phyloP scores from a whole-genome alignment of 2,329 filamentous ascomycete species.

The Talaromyces sp. region DNA sequence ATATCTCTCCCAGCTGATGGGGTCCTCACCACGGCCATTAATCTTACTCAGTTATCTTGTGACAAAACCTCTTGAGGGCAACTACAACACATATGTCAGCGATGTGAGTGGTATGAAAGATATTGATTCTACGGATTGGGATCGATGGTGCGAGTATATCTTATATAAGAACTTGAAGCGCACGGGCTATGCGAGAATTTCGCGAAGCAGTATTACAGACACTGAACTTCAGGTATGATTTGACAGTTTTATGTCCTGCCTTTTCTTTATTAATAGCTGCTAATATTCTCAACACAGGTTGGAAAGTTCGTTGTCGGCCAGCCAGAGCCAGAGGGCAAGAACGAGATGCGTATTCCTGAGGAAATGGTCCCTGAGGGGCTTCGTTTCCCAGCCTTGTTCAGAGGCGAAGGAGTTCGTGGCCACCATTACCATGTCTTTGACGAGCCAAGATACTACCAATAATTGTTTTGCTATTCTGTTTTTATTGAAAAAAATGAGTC shows the following conservation, averaged over 20 bases:
- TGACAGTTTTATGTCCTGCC: not conserved
- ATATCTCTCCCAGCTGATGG: conserved; percentile 87
- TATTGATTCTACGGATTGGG: conserved; percentile 88
- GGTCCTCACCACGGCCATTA: conserved; percentile 68
- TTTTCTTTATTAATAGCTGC: conserved; percentile 11
- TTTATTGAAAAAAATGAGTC: not conserved
- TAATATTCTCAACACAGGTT: conserved; percentile 44
- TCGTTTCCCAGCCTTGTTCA: conserved; percentile 80
- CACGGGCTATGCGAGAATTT: conserved; percentile 84
- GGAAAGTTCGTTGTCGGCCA: conserved; percentile 88
- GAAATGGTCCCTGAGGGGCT: conserved; percentile 68
- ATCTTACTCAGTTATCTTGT: conserved; percentile 90
- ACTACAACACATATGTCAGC: conserved; percentile 94
- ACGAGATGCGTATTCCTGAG: conserved; percentile 64
- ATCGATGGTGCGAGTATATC: conserved; percentile 99
- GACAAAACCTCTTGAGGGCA: conserved; percentile 81
- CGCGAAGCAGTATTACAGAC: conserved; percentile 86
- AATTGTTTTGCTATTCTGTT: conserved; percentile 4
- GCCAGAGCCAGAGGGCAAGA: conserved; percentile 57
- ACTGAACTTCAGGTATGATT: conserved; percentile 78
- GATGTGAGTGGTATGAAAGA: conserved; percentile 87
- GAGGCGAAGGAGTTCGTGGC: conserved; percentile 77
- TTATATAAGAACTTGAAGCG: conserved; percentile 84
- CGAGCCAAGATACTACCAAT: conserved; percentile 68
- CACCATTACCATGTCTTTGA: conserved; percentile 95